Conservation (phyloP, 768 basidiomycete species). For the Strobilomyces echinocephalus region DNA sequence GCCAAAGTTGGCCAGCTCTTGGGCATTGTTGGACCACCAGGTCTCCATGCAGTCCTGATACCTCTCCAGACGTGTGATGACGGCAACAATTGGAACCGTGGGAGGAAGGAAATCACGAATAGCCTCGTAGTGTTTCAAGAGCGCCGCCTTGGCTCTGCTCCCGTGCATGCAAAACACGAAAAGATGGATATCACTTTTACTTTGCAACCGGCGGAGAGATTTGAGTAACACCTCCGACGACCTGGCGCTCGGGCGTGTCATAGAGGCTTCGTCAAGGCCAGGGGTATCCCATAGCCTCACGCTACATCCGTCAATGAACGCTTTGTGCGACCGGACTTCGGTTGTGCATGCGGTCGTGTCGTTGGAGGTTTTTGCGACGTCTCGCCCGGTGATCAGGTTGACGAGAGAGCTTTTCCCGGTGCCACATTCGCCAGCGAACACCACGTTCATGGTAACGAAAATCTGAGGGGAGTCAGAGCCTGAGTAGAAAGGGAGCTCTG, state of each 20-base stretch:
- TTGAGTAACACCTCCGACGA: constrained; percentile 2
- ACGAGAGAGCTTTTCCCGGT: constrained; percentile 25
- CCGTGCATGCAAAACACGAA: constrained; percentile 21
- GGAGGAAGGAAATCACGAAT: constrained; percentile 7
- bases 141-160: constrained; percentile 15
- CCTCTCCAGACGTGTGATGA: constrained; percentile 21
- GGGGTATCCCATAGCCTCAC: constrained; percentile 17
- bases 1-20: constrained; percentile 6
- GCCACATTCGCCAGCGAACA: constrained; percentile 23
- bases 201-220: constrained; percentile 7
- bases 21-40: constrained; percentile 19
- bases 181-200: constrained; percentile 12
- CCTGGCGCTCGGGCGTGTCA: not conserved
- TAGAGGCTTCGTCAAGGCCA: constrained; percentile 15
- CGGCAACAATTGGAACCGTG: constrained; percentile 12
- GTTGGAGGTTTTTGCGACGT: constrained; percentile 15
- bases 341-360: constrained; percentile 20
- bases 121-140: constrained; percentile 14
- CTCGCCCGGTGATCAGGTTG: constrained; percentile 14
- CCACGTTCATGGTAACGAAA: constrained; percentile 15
- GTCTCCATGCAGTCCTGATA: constrained; percentile 18
- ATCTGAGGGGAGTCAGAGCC: constrained; percentile 3
- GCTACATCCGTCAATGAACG: constrained; percentile 10
- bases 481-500: not conserved
- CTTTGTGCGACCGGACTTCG: constrained; percentile 4